Base-by-base conservation (phyloP, 305 asterid genomes). In the Fraxinus latifolia region DNA sequence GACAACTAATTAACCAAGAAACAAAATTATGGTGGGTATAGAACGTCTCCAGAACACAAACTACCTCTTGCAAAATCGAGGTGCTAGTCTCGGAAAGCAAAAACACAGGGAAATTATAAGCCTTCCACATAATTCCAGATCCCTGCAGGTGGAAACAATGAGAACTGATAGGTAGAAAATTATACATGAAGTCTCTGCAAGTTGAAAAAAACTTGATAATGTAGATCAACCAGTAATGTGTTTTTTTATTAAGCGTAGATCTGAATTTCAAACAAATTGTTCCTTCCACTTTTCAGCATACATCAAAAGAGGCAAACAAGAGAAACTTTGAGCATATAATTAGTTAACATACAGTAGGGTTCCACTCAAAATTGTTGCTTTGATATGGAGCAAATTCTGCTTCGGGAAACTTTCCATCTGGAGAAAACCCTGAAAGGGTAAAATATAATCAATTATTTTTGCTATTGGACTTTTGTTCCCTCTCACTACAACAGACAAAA, bases 81-180 rank as follows among this genome's bases (percentile, higher is more conserved):
- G 97, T 91, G 91, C 94, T 89, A 85, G 83, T 82, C 71, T 88
- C 86, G 77, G 98, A 93, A 81, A 96, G 99, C 77, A 96, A 90
- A 88, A 93, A 94, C 62, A 94, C 92, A 1, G 99, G 99, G 89
- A 96, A 90, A 83, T 93, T 88, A 89, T 94, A 96, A 83, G 91
- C 91, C 78, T 90, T 91, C 99, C 99, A 94, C 99, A 96, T 94
- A 81, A 89, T 80, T 90, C 95, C 99, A 92, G 99, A 92, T 85
- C 99, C 99, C 99, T 96, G 95, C 84, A 89, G 84, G 85, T 77
- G 83, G 47, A 34, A 87, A 78, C 36, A 17, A 74, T 42, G 47
- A 58, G 53, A 76, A 21, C 71, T 83, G 85, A 77, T 76, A 47
- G 62, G 76, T 32, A 77, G 31, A 67, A 2, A 83, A 62, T 27